phyloP scores from a whole-genome alignment of 495 filamentous ascomycete genomes.

The Arthonia radiata region DNA sequence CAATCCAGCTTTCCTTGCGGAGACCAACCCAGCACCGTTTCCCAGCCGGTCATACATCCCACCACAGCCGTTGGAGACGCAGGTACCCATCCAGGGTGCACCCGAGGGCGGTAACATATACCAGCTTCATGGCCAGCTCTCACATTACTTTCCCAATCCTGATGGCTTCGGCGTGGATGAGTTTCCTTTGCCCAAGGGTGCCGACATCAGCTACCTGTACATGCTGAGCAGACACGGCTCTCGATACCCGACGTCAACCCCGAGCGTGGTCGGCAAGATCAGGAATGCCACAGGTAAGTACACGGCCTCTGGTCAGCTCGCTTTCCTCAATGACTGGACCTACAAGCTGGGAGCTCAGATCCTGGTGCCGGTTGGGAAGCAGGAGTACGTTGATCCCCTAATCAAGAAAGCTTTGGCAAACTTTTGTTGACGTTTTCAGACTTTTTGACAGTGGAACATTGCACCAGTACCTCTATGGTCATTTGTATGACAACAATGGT shows the following conservation, averaged over 20 bases:
- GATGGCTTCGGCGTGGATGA: slow-evolving; percentile 31
- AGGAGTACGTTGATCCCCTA: slow-evolving; percentile 13
- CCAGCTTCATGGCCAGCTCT: slow-evolving; percentile 24
- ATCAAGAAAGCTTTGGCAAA: too few relatives aligned
- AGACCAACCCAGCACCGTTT: slow-evolving; percentile 27
- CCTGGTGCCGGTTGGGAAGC: slow-evolving; percentile 25
- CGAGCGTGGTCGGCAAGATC: slow-evolving; percentile 13
- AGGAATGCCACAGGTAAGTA: slow-evolving; percentile 11
- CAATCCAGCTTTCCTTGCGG: slow-evolving; percentile 26
- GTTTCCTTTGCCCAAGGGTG: slow-evolving; percentile 25
- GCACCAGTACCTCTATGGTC: slow-evolving; percentile 35
- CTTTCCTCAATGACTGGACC: slow-evolving; percentile 26
- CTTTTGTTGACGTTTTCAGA: slow-evolving; percentile 3
- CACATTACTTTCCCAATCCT: slow-evolving; percentile 17
- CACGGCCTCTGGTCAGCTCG: slow-evolving; percentile 20
- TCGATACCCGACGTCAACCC: slow-evolving; percentile 18
- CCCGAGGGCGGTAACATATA: slow-evolving; percentile 26
- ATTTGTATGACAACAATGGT: slow-evolving; percentile 28
- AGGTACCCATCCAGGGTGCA: slow-evolving; percentile 25
- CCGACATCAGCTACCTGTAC: slow-evolving; percentile 30
- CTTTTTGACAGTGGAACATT: slow-evolving; percentile 25
- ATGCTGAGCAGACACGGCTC: slow-evolving; percentile 20
- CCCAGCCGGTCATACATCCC: slow-evolving; percentile 23
- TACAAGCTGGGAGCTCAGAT: slow-evolving; percentile 24
- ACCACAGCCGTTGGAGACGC: slow-evolving; percentile 31